Conservation (phyloP, 169 alveolate species). For the Hepatocystis sp. region DNA sequence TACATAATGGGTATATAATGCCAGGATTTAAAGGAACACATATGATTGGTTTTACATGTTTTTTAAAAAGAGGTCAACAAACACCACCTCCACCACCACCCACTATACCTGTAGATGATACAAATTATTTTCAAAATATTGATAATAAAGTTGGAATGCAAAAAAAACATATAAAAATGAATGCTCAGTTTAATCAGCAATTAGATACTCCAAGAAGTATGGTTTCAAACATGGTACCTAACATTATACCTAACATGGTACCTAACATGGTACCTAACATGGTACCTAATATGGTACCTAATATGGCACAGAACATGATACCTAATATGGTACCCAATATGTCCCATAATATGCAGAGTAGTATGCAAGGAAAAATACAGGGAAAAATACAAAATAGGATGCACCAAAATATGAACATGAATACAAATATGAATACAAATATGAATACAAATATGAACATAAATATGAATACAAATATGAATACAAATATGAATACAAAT, state of each 20-base stretch:
- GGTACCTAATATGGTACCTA: background rate
- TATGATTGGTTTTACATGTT: conserved; percentile 69
- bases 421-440: no score
- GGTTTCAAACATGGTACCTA: background rate
- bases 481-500: no score
- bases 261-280: background rate
- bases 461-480: no score
- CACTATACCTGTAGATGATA: conserved; percentile 7
- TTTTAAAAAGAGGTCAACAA: conserved; percentile 57
- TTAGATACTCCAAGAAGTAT: background rate
- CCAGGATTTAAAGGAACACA: conserved; percentile 71
- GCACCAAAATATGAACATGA: no score
- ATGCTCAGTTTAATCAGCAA: conserved; percentile 17
- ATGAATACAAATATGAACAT: no score
- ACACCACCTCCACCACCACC: conserved; percentile 33
- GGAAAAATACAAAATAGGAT: no score
- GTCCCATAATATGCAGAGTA: no score
- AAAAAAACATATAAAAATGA: conserved; percentile 16
- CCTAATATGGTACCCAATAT: no score
- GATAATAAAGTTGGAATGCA: conserved; percentile 23
- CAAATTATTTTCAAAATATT: conserved; percentile 1
- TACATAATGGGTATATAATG: conserved; percentile 18
- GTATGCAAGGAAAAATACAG: no score
- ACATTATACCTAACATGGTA: background rate
- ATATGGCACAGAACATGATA: no score